Conservation (phyloP, 2,329 filamentous ascomycete species). For the Fusarium longipes region DNA sequence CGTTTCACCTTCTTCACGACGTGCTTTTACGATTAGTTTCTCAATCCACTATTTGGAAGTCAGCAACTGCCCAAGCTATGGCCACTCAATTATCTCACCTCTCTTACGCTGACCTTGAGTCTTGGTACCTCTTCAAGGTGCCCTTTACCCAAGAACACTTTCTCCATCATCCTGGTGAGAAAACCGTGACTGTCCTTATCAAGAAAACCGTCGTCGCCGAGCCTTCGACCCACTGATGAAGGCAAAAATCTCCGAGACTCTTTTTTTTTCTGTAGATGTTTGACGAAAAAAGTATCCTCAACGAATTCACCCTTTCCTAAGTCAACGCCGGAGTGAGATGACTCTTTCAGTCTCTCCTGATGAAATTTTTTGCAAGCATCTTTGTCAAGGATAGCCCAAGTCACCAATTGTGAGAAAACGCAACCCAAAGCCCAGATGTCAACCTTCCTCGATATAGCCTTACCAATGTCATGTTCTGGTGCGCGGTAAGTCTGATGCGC, state of each 20-base stretch:
- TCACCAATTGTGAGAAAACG: constrained; percentile 1
- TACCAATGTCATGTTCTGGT: not conserved
- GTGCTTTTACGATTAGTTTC: accelerated
- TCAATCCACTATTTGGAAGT: not conserved
- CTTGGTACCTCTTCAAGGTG: not conserved
- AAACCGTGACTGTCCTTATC: no score
- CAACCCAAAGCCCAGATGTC: constrained; percentile 15
- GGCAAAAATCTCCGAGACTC: no score
- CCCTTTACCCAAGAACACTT: no score
- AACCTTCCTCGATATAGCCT: not conserved
- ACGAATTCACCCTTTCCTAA: not conserved
- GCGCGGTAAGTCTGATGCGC: not conserved
- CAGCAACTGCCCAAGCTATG: not conserved
- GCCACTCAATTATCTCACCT: accelerated
- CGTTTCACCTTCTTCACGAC: accelerated
- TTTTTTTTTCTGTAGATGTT: not conserved
- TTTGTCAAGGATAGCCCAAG: not conserved
- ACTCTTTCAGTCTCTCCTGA: accelerated
- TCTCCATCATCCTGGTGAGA: no score
- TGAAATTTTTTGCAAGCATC: accelerated
- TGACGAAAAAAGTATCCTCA: not conserved
- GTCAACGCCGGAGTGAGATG: not conserved
- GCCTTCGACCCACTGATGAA: no score
- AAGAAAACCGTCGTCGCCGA: no score
- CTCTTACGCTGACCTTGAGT: not conserved